phyloP scores from a whole-genome alignment of 192 early-diverging fungal genomes.

The Podila horticola region DNA sequence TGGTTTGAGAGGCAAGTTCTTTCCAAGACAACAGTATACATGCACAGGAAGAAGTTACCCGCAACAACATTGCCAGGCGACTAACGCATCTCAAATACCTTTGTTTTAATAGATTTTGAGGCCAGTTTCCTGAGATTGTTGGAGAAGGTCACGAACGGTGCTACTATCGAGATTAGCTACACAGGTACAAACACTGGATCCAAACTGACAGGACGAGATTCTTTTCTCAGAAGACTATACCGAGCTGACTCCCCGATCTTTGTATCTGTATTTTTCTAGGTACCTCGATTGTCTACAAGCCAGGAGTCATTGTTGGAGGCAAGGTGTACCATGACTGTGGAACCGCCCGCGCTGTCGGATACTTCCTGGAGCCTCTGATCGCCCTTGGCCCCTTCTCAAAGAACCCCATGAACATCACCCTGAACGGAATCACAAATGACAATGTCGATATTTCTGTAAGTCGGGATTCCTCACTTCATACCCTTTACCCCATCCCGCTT shows the following conservation, averaged over 20 bases:
- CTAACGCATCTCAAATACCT: background rate
- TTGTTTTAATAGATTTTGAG: slow-evolving; percentile 81
- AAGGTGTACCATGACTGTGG: slow-evolving; percentile 89
- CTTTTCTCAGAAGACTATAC: background rate
- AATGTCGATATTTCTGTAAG: slow-evolving; percentile 89
- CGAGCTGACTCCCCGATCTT: background rate
- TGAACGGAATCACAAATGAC: slow-evolving; percentile 94
- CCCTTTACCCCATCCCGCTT: no score
- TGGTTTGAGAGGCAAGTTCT: slow-evolving; percentile 76
- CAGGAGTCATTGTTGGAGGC: slow-evolving; percentile 92
- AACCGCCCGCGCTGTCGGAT: slow-evolving; percentile 86
- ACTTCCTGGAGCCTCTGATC: slow-evolving; percentile 93
- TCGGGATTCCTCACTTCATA: background rate
- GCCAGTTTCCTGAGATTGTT: slow-evolving; percentile 88
- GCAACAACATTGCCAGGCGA: background rate
- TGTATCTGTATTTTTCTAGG: slow-evolving; percentile 48
- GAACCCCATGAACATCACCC: slow-evolving; percentile 78
- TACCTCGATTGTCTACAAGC: slow-evolving; percentile 85
- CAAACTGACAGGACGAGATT: background rate
- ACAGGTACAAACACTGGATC: slow-evolving; percentile 65
- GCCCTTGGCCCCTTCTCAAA: slow-evolving; percentile 95
- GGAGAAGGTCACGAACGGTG: slow-evolving; percentile 95
- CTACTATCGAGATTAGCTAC: slow-evolving; percentile 91
- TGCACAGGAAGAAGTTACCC: no score
- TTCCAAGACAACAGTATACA: background rate